Evolutionary conservation across 805 yeast species (phyloP), one percentile per base, ranked within the genome.

Genomic region (Spathaspora sp.): DNA sequence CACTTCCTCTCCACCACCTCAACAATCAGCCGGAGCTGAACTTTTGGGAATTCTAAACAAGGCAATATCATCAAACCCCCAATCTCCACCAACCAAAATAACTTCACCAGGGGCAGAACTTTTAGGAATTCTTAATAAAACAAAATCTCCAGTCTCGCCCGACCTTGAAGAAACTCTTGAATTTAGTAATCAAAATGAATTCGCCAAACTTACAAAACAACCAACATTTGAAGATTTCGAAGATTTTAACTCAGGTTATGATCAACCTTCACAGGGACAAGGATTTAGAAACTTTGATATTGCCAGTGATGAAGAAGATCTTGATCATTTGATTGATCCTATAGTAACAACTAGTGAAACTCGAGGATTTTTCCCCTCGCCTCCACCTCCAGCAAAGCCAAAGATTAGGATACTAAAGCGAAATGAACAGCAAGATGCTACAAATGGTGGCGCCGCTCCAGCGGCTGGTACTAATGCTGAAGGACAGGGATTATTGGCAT

Each of bases 281-380:
- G 28, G 50, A 47, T 49, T 38, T 55, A 54, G 60, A 42, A 61
- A 61, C 38, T 63, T 70, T 53, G 73, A 69, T 47, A 59, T 65
- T 42, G 74, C 63, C 9, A 64, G 70, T 46, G 76, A 72, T 50
- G 76, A 73, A 44, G 76, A 70, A 43, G 68, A 61, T 39, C 63
- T 55, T 11, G 57, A 51, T 28, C 48, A 52, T 49, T 49, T 50
- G 18, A 39, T 47, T 14, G 54, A 46, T 40, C 44, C 50, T 20
- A 29, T 49, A 4, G 26, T 23, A 23, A 23, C 26, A 1, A 47
- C 23, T 38, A 47, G 18, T 23, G 35, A n/a, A 20, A 17, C 49
- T 8, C 44, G 42, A 5, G 49, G 28, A 42, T 35, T 35, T 16
- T 42, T 42, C 29, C 44, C 44, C 26, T 42, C 44, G 28, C 38